Percentiles rank a stretch among this genome's conserved stretches.
These are phyloP conservation scores for Arthrobotrys sphaeroides DNA, from an alignment of 2,329 filamentous ascomycete species.

Conservation along the genomic window DNA sequence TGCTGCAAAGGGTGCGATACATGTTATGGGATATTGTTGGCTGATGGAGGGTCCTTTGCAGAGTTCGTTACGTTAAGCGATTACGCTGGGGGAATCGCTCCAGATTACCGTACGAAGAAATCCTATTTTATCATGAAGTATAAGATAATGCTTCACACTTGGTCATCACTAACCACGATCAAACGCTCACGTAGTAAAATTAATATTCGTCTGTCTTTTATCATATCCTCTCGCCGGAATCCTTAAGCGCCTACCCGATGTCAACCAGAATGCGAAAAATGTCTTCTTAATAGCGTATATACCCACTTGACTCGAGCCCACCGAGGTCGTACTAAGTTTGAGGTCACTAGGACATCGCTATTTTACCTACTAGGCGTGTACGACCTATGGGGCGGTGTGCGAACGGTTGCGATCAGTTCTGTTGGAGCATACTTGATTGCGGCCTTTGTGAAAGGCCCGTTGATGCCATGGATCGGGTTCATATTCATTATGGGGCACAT, in stretches of 20 bases:
- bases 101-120: conserved; percentile 29
- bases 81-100: conserved; percentile 34
- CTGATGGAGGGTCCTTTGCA: conserved; percentile 8
- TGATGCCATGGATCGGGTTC: conserved; percentile 98
- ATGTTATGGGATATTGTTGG: neutral
- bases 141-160: neutral
- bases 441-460: conserved; percentile 81
- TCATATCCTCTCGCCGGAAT: conserved; percentile 91
- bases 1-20: neutral
- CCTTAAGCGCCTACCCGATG: conserved; percentile 89
- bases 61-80: conserved; percentile 38
- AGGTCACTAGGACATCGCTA: conserved; percentile 71
- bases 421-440: conserved; percentile 84
- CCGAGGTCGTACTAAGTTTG: conserved; percentile 15
- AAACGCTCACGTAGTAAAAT: conserved; percentile 75
- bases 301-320: neutral
- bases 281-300: conserved; percentile 79
- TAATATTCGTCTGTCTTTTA: conserved; percentile 86
- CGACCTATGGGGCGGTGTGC: conserved; percentile 85
- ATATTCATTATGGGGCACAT: conserved; percentile 94
- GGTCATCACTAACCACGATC: neutral
- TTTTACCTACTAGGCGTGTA: conserved; percentile 96
- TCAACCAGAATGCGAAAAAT: conserved; percentile 84
- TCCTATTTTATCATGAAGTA: neutral
- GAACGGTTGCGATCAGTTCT: conserved; percentile 81